Evolutionary conservation across 768 basidiomycete species (phyloP).

Genomic region (Amanita subjunquillea): DNA sequence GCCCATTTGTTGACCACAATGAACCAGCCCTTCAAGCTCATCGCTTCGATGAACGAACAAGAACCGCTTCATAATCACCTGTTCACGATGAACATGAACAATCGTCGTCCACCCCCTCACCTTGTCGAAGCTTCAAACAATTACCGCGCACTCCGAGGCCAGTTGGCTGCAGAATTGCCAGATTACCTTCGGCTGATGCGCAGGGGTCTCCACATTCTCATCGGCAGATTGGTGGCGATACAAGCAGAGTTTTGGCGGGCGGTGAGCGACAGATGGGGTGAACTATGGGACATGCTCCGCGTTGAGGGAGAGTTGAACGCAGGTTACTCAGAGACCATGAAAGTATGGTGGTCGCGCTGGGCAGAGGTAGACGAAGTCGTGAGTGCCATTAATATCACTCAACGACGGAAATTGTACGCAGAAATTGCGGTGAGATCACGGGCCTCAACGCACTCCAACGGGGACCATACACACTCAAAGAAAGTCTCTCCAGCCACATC

Average conservation of each 20-base stretch:
- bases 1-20: conserved; percentile 47
- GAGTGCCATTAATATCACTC: conserved; percentile 2
- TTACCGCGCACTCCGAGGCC: conserved; percentile 67
- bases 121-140: conserved; percentile 67
- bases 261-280: conserved; percentile 57
- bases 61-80: conserved; percentile 65
- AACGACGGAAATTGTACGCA: conserved; percentile 3
- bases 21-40: conserved; percentile 51
- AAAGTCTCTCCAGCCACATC: conserved; percentile 2
- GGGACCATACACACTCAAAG: conserved; percentile 10
- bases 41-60: conserved; percentile 64
- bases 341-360: conserved; percentile 65
- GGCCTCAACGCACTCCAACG: conserved; percentile 8
- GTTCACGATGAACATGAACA: conserved; percentile 53
- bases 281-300: conserved; percentile 78
- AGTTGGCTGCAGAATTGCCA: conserved; percentile 65
- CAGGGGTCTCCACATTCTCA: conserved; percentile 42
- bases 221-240: conserved; percentile 40
- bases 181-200: conserved; percentile 47
- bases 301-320: conserved; percentile 64
- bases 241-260: conserved; percentile 54
- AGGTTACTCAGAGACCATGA: conserved; percentile 56
- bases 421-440: conserved; percentile 3
- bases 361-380: conserved; percentile 49
- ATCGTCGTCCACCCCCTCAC: conserved; percentile 56